These are phyloP conservation scores for Warburgia ugandensis DNA, from an alignment of 164 flowering plant species.

Conservation along the genomic window DNA sequence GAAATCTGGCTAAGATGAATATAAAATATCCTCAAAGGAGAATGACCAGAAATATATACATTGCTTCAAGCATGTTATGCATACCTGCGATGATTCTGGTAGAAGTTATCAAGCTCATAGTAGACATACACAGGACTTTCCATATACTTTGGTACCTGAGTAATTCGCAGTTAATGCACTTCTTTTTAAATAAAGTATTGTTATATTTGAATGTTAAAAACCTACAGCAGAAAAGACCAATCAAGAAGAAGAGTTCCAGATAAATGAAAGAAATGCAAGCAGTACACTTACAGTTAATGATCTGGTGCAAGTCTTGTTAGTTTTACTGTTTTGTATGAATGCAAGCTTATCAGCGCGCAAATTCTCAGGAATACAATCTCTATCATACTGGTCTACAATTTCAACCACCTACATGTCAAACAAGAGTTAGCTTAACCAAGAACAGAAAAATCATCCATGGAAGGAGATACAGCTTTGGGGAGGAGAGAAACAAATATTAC, in stretches of 20 bases:
- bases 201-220: too few species aligned
- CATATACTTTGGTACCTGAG: conserved; percentile 65
- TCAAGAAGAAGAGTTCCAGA: not conserved
- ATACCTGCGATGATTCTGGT: conserved; percentile 85
- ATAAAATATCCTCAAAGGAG: too few species aligned
- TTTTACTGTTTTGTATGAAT: conserved; percentile 37
- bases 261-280: not conserved
- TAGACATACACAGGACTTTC: conserved; percentile 59
- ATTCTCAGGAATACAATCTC: conserved; percentile 43
- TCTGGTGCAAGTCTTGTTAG: conserved; percentile 63
- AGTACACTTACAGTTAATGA: conserved; percentile 35
- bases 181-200: not conserved
- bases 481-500: conserved; percentile 25
- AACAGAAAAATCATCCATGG: too few species aligned
- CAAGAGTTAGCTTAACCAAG: not conserved
- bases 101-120: conserved; percentile 71
- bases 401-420: conserved; percentile 55
- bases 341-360: conserved; percentile 22
- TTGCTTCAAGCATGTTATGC: conserved; percentile 1
- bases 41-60: too few species aligned
- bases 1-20: too few species aligned
- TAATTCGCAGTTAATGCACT: conserved; percentile 2
- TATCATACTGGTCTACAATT: conserved; percentile 65
- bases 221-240: too few species aligned
- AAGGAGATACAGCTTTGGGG: not conserved